Base-by-base conservation (phyloP, 164 flowering plant species). In the Nymphaea thermarum region DNA sequence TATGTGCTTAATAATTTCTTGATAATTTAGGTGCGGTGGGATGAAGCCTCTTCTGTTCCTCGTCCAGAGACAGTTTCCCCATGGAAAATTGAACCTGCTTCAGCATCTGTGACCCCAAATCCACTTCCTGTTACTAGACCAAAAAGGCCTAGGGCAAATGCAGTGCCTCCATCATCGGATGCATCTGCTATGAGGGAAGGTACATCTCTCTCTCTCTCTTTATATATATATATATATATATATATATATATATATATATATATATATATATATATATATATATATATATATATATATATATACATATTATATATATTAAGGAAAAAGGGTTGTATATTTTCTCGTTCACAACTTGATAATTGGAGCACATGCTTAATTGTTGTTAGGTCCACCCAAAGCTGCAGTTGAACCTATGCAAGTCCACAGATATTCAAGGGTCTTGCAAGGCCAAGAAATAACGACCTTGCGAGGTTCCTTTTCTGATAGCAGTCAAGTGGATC, bases 401-500 rank as follows among this genome's bases (percentile, higher is more conserved):
- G 66, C 78, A 17, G 67, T 74, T 65, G 97, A 90, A 78, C 90
- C 88, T 75, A 68, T 85, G 72, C 78, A 83, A 17, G 72, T 77
- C 61, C 81, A 68, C 76, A 90, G 87, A 64, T 82, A 81, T 72
- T 71, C 90, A 65, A 87, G 93, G 93, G 87, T 85, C 87, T 87
- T 87, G 89, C 92, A 94, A 87, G 90, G 91, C 83, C 96, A 91
- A 87, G 98, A 92, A 80, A 65, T 75, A 55, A 73, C 86, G 76
- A 82, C 89, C 89, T 86, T 85, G 88, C 82, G 84, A 80, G 85
- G 82, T 71, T 73, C 78, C 69, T 73, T 85, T 75, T 76, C 76
- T 10, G 90, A 86, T 72, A 80, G 76, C 66, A 81, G 80, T 55
- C 93, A 89, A 63, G 80, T 81, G 12, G 96, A 85, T 11, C 73